Conservation (phyloP, 805 yeast species). For the Saturnispora halmiae region DNA sequence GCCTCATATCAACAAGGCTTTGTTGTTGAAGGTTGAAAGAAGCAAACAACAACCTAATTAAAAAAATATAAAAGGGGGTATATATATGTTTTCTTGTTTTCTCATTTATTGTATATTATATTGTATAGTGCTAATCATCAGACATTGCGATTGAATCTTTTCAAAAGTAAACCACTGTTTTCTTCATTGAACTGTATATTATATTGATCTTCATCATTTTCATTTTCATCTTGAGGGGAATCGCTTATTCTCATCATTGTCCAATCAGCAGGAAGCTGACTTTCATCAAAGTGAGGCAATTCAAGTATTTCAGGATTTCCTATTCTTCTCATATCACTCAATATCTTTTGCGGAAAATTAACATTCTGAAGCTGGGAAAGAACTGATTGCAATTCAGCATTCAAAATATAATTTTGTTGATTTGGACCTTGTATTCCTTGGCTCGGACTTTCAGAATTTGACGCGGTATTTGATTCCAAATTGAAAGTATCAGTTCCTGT, state of each 20-base stretch:
- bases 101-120: slow-evolving; percentile 10
- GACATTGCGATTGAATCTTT: neutral
- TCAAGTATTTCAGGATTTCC: neutral
- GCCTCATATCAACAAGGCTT: slow-evolving; percentile 84
- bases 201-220: neutral
- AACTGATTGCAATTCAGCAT: too few relatives aligned
- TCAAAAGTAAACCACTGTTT: neutral
- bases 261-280: neutral
- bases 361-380: too few relatives aligned
- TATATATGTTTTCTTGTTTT: neutral
- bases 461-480: too few relatives aligned
- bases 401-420: too few relatives aligned
- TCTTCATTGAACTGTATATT: slow-evolving; percentile 9
- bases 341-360: too few relatives aligned
- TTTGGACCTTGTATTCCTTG: too few relatives aligned
- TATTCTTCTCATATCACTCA: too few relatives aligned
- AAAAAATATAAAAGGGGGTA: neutral
- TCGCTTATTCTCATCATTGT: neutral
- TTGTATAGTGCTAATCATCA: slow-evolving; percentile 10
- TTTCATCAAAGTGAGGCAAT: neutral
- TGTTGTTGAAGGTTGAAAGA: slow-evolving; percentile 68
- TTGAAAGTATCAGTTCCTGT: too few relatives aligned
- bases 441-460: too few relatives aligned
- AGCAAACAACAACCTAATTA: slow-evolving; percentile 27
- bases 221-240: neutral